Base-by-base conservation (phyloP, 2,329 filamentous ascomycete species). In the Fusarium longipes region DNA sequence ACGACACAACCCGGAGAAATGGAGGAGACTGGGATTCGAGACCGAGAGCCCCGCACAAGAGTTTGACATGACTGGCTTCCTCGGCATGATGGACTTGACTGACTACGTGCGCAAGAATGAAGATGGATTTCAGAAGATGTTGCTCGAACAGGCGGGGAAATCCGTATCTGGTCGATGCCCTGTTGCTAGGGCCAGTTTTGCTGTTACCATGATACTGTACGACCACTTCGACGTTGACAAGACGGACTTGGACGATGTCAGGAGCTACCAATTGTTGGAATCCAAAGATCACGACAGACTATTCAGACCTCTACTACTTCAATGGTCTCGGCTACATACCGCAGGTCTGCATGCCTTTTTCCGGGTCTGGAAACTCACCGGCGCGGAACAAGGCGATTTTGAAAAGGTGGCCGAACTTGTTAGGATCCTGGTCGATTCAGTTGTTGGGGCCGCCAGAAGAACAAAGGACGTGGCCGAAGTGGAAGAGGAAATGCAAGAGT, bases 51-150 rank as follows among this genome's bases (percentile, higher is more conserved):
- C 96, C 5, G 90, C 90, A 1, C 85, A 86, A 72, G 96, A 99
- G 71, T 98, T 99, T 75, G 89, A 93, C 20, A 83, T 87, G 36
- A 91, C 92, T 27, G 96, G 96, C 0, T 98, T 94, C 76, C 80
- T 99, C 53, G 96, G 96, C 27, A 93, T 99, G 87, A 98, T 99
- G 94, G 96, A 99, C 77, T 80, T 99, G 73, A 93, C 93, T 3
- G 94, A 98, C 77, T 99, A 93, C 76, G 93, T 97, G 47, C 88
- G 91, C 74, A 97, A 93, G 76, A 90, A 97, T 75, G 93, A 97
- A 77, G 94, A 97, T 75, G 88, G 89, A 12, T 98, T 97, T 71
- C 94, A 97, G 76, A 97, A 97, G 80, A 84, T 97, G 70, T 81
- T 99, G 17, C 82, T 97, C 33, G 96, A 99, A 78, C 96, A 99